These are phyloP conservation scores for Xylaria sp. DNA, from an alignment of 2,329 filamentous ascomycete species.

Conservation along the genomic window DNA sequence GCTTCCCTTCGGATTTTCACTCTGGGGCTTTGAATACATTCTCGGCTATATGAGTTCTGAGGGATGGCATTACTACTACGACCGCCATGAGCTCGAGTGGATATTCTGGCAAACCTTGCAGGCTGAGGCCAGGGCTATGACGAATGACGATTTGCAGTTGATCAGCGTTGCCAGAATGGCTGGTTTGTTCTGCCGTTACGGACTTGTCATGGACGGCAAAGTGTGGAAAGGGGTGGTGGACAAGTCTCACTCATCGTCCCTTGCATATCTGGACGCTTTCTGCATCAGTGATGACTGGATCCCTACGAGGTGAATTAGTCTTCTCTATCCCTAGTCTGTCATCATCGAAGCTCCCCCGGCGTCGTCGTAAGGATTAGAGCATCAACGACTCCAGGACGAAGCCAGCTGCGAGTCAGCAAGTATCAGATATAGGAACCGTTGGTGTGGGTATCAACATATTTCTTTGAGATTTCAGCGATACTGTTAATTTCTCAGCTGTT, in stretches of 20 bases:
- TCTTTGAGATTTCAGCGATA: too few species aligned
- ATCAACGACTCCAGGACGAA: too few species aligned
- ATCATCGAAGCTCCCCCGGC: too few species aligned
- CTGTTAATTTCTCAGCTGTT: too few species aligned
- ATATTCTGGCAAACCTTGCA: constrained; percentile 26
- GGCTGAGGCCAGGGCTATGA: constrained; percentile 6
- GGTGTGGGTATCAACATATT: too few species aligned
- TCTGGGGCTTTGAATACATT: constrained; percentile 39
- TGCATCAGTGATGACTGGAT: constrained; percentile 17
- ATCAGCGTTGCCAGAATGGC: constrained; percentile 22
- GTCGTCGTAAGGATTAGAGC: too few species aligned
- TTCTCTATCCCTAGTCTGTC: too few species aligned
- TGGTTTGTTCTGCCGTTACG: constrained; percentile 24
- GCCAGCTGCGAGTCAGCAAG: too few species aligned
- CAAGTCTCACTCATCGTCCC: constrained; percentile 15
- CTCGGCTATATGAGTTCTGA: constrained; percentile 28
- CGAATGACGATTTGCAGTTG: constrained; percentile 14
- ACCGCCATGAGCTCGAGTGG: constrained; percentile 6
- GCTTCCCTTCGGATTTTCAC: constrained; percentile 41
- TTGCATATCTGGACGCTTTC: constrained; percentile 24
- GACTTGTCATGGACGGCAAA: constrained; percentile 16
- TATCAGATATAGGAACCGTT: too few species aligned
- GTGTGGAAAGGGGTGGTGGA: constrained; percentile 7
- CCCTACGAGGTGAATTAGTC: neutral
- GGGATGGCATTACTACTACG: constrained; percentile 32